A percentile compares a stretch with the other conserved stretches of the same genome.
These are phyloP conservation scores for Cercospora brassicicola DNA, from an alignment of 2,329 filamentous ascomycete genomes.

Conservation along the genomic window DNA sequence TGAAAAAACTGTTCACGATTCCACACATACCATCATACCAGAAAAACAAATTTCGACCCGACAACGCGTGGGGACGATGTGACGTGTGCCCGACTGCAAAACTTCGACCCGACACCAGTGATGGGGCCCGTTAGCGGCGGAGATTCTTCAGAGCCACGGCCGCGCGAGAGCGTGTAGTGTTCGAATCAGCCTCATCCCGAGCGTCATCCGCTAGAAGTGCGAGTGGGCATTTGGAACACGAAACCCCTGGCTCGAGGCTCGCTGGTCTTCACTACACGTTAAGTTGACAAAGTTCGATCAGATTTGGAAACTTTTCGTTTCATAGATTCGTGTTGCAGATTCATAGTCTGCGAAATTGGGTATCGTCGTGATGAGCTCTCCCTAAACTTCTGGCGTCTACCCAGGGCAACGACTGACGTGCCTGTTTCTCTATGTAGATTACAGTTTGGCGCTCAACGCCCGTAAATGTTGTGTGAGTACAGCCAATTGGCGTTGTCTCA, in stretches of 20 bases:
- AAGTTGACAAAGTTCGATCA: not conserved
- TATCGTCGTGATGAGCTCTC: slow-evolving; percentile 2
- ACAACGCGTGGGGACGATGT: not conserved
- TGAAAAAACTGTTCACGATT: not conserved
- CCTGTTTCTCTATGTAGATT: slow-evolving; percentile 10
- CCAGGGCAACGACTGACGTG: slow-evolving; percentile 4
- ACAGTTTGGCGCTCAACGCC: slow-evolving; percentile 8
- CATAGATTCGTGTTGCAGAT: slow-evolving; percentile 4
- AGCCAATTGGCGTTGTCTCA: not conserved
- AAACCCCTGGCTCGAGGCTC: not conserved
- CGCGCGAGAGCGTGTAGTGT: not conserved
- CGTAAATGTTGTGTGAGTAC: not conserved
- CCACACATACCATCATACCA: not conserved
- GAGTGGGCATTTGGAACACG: not conserved
- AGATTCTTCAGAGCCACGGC: not conserved
- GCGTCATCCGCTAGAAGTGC: not conserved
- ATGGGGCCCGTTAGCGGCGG: not conserved
- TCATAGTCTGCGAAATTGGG: not conserved
- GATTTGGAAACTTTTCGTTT: not conserved
- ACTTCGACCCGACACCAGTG: not conserved
- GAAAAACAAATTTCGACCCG: not conserved
- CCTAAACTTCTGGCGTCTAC: slow-evolving; percentile 1
- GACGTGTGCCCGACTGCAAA: not conserved
- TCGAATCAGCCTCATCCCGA: not conserved
- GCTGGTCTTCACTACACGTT: not conserved